Conservation (phyloP, 2,329 filamentous ascomycete species). For the Fusarium avenaceum region DNA sequence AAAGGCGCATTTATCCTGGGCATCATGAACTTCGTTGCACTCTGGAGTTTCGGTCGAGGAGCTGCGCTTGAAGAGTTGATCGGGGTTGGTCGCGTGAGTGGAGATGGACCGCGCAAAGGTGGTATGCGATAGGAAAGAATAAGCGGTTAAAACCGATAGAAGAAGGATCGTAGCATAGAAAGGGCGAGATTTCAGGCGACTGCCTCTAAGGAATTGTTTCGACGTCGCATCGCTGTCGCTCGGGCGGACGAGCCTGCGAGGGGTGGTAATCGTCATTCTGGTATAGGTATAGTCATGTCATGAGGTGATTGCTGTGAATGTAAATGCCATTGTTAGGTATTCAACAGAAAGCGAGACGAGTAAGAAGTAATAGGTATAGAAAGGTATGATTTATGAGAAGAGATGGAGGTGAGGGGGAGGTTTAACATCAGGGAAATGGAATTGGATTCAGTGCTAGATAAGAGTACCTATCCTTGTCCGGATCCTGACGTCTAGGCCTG, state of each 20-base stretch:
- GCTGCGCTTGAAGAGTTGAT: constrained; percentile 47
- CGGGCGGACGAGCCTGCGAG: constrained; percentile 20
- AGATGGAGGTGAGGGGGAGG: constrained; percentile 8
- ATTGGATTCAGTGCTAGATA: constrained; percentile 18
- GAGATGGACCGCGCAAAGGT: constrained; percentile 29
- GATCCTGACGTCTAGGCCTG: constrained; percentile 33
- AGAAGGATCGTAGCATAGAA: constrained; percentile 64
- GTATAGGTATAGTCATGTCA: constrained; percentile 44
- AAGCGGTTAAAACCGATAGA: constrained; percentile 61
- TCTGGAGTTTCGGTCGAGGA: constrained; percentile 57
- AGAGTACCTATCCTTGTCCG: constrained; percentile 13
- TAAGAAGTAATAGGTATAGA: not conserved
- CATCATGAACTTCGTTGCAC: constrained; percentile 84
- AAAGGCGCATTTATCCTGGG: constrained; percentile 87
- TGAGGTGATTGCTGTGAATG: constrained; percentile 31
- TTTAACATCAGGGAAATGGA: constrained; percentile 9
- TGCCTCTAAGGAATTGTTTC: constrained; percentile 48
- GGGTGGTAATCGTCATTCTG: constrained; percentile 35
- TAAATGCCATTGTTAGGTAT: constrained; percentile 24
- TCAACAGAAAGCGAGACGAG: not conserved
- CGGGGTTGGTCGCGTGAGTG: constrained; percentile 15
- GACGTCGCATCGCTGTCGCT: constrained; percentile 15
- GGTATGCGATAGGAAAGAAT: constrained; percentile 57
- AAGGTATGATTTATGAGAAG: constrained; percentile 3
- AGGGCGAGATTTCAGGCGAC: constrained; percentile 61